Base-by-base conservation (phyloP, 2,329 filamentous ascomycete genomes). In the Chaetothyriales sp. region DNA sequence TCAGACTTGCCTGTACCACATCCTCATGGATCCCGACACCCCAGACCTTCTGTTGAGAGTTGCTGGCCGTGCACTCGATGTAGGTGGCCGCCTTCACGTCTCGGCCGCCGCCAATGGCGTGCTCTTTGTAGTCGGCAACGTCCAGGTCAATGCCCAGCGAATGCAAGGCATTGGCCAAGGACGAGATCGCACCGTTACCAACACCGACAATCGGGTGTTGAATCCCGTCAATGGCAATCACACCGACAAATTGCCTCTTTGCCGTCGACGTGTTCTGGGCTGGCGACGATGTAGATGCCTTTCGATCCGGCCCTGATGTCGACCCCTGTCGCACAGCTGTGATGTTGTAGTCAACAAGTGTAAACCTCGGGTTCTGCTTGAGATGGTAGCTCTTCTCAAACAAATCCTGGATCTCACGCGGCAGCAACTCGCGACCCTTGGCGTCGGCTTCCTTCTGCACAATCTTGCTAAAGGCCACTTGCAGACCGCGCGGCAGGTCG, bases 91-190 rank as follows among this genome's bases (percentile, higher is more conserved):
- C 90, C 72, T 93, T 93, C 58, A 90, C 86, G 54, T 87, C 79
- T 51, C 80, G 78, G 54, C 86, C 86, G 48, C 76, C 74, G 57
- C 87, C 87, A 59, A 96, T 88, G 25, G 89, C 84, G 69, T 96
- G 90, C 68, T 96, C 92, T 73, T 93, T 95, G 74, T 96, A 96
- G 66, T 95, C 87, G 45, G 82, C 79, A 48, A 96, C 87, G 63
- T 96, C 90, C 20, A 96, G 73, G 62, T 93, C 83, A 56, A 96
- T 83, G 52, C 86, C 86, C 32, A 96, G 70, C 15, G 75, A 74
- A 60, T 79, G 78, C 44, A 98, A 75, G 15, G 89, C 90, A 60
- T 87, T 82, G 1, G 86, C 86, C 63, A 96, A 71, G 55, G 84
- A 86, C 2, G 88, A 95, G 60, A 96, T 86, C 32, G 90, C 87